Conservation (phyloP, 768 basidiomycete genomes). For the Lactifluus volemus region DNA sequence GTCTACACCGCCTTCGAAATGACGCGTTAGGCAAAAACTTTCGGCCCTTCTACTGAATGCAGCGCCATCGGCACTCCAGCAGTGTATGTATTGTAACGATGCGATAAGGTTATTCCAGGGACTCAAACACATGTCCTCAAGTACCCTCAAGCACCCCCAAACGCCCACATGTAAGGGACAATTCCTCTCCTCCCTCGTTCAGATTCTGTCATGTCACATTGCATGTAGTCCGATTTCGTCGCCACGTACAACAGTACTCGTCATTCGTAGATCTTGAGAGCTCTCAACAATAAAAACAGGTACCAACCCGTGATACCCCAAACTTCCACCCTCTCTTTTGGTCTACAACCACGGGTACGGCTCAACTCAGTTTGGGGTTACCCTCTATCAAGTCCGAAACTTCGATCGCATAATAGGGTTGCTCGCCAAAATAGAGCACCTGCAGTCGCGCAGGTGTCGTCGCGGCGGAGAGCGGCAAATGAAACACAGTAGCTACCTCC, state of each 20-base stretch:
- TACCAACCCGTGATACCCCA: slow-evolving; percentile 88
- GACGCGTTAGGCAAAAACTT: background rate
- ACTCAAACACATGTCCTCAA: background rate
- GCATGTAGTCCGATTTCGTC: background rate
- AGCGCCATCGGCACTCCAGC: background rate
- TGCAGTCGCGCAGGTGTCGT: slow-evolving; percentile 41
- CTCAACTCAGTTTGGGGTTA: slow-evolving; percentile 25
- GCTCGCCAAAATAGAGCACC: slow-evolving; percentile 41
- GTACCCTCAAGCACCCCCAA: no score
- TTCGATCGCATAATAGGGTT: slow-evolving; percentile 59
- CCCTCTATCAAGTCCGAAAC: slow-evolving; percentile 48
- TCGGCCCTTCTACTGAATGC: no score
- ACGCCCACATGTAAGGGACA: background rate
- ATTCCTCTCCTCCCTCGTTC: background rate
- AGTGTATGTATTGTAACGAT: background rate
- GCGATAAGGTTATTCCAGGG: background rate
- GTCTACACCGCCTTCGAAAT: background rate
- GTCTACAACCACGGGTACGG: slow-evolving; percentile 37
- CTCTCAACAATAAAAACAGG: slow-evolving; percentile 52
- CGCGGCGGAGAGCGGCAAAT: slow-evolving; percentile 53
- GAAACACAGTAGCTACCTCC: slow-evolving; percentile 66
- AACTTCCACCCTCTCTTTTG: slow-evolving; percentile 49
- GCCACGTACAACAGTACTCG: slow-evolving; percentile 21
- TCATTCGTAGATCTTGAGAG: slow-evolving; percentile 40
- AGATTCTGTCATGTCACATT: background rate